Percentiles rank a stretch among this genome's conserved stretches.
phyloP scores from a whole-genome alignment of 1,284 basidiomycete species.

The Bjerkandera adusta region DNA sequence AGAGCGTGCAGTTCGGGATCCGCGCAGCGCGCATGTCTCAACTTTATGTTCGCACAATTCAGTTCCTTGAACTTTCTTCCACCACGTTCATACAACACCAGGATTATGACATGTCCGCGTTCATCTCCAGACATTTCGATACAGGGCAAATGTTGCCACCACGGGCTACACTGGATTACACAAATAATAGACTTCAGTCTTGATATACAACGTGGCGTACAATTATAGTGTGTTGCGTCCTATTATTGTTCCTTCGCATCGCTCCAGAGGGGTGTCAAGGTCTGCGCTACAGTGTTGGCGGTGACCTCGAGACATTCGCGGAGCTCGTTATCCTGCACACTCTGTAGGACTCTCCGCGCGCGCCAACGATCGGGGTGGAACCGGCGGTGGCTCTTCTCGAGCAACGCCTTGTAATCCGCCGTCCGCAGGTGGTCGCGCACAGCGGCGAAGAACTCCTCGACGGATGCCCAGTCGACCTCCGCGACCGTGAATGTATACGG shows the following conservation, averaged over 20 bases:
- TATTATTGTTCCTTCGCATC: constrained; percentile 41
- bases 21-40: too few relatives aligned
- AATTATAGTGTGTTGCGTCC: too few relatives aligned
- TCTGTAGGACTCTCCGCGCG: constrained; percentile 49
- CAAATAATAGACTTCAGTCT: too few relatives aligned
- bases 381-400: constrained; percentile 67
- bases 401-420: constrained; percentile 59
- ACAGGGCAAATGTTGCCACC: too few relatives aligned
- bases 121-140: too few relatives aligned
- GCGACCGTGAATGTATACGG: constrained; percentile 51
- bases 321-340: constrained; percentile 49
- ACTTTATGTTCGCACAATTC: too few relatives aligned
- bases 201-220: too few relatives aligned
- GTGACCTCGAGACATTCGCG: constrained; percentile 56
- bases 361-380: constrained; percentile 71
- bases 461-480: constrained; percentile 65
- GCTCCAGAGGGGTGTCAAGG: constrained; percentile 57
- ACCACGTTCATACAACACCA: too few relatives aligned
- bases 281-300: constrained; percentile 59
- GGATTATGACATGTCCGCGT: too few relatives aligned
- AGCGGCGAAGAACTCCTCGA: constrained; percentile 65
- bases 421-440: constrained; percentile 47
- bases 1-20: too few relatives aligned
- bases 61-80: too few relatives aligned
- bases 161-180: too few relatives aligned